These are phyloP conservation scores for Carallia pectinifolia DNA, from an alignment of 345 rosid genomes.

Conservation along the genomic window DNA sequence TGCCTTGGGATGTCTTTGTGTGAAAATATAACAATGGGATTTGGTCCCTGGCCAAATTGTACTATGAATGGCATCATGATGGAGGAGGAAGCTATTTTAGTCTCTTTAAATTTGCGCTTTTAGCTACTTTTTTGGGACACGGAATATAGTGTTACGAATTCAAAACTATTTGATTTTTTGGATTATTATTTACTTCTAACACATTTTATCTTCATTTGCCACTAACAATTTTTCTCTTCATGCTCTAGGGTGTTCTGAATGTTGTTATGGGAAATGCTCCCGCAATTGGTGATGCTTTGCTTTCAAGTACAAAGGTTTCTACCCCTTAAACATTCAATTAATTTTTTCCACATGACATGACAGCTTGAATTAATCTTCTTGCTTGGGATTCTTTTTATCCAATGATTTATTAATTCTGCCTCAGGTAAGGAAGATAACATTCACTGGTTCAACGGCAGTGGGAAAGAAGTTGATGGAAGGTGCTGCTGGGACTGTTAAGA, in stretches of 20 bases:
- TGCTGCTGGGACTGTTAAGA: constrained; percentile 91
- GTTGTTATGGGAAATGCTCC: constrained; percentile 89
- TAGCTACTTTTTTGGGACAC: not conserved
- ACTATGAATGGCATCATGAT: not conserved
- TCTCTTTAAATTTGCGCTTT: not conserved
- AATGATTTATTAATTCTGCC: constrained; percentile 22
- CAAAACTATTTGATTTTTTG: not conserved
- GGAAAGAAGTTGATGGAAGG: constrained; percentile 98
- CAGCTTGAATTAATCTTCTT: constrained; percentile 10
- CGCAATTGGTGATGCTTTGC: constrained; percentile 83
- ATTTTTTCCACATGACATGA: constrained; percentile 8
- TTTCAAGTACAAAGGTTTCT: constrained; percentile 71
- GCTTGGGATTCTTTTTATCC: not conserved
- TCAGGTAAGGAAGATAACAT: constrained; percentile 91
- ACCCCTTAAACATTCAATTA: constrained; percentile 6
- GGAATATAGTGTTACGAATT: not conserved
- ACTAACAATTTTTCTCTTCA: constrained; percentile 15
- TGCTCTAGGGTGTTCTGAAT: constrained; percentile 69
- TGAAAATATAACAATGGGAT: not conserved
- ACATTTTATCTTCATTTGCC: constrained; percentile 14
- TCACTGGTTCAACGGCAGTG: constrained; percentile 95
- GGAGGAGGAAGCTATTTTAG: not conserved
- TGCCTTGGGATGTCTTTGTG: not conserved
- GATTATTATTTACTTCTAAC: constrained; percentile 12
- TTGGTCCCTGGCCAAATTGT: not conserved